Percentiles rank a stretch among this genome's conserved stretches.
phyloP scores from a whole-genome alignment of 495 filamentous ascomycete genomes.

The Penicillium antarcticum region DNA sequence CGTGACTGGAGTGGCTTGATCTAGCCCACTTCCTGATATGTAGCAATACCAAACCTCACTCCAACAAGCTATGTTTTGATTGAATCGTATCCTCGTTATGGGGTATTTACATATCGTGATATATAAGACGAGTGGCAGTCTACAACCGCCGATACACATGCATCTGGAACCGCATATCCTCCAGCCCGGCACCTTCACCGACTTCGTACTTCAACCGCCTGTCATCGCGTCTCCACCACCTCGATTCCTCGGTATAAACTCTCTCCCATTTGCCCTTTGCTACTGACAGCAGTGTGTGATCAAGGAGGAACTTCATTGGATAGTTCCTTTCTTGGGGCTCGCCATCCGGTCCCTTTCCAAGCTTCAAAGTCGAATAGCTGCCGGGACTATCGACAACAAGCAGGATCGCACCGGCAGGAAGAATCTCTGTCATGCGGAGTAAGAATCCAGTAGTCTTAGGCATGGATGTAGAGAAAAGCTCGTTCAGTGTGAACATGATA shows the following conservation, averaged over 20 bases:
- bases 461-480: constrained; percentile 79
- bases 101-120: constrained; percentile 6
- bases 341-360: constrained; percentile 45
- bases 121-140: neutral
- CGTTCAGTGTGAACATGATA: constrained; percentile 93
- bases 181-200: constrained; percentile 54
- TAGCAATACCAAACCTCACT: constrained; percentile 46
- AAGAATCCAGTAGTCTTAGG: constrained; percentile 72
- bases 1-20: constrained; percentile 29
- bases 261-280: constrained; percentile 63
- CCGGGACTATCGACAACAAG: constrained; percentile 92
- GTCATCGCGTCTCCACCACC: constrained; percentile 75
- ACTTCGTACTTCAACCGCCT: constrained; percentile 74
- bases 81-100: constrained; percentile 5
- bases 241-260: constrained; percentile 65
- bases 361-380: constrained; percentile 75
- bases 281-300: constrained; percentile 67
- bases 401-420: constrained; percentile 60
- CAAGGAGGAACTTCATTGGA: constrained; percentile 90
- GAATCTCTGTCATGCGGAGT: constrained; percentile 53
- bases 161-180: constrained; percentile 93
- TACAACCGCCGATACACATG: constrained; percentile 63
- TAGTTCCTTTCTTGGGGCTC: constrained; percentile 62
- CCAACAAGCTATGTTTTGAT: constrained; percentile 15
- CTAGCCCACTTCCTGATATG: constrained; percentile 26